A percentile compares a stretch with the other conserved stretches of the same genome.
Conservation (phyloP, 768 basidiomycete species). For the Jaapia argillacea region DNA sequence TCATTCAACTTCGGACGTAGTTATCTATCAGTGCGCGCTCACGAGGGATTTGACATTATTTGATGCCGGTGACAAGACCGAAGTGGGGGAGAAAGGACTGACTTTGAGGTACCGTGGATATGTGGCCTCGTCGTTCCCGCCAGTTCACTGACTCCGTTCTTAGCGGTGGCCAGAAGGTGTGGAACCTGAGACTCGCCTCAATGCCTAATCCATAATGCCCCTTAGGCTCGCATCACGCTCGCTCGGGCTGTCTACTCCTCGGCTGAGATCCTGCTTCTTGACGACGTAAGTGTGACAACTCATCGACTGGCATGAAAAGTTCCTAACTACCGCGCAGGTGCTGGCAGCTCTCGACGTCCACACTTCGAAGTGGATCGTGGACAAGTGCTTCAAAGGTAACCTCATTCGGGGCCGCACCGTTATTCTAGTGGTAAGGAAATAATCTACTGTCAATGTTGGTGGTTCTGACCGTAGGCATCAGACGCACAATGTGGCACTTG, state of each 20-base stretch:
- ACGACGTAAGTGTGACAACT: conserved; percentile 39
- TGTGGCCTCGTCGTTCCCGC: background rate
- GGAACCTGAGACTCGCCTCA: conserved; percentile 6
- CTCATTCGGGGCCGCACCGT: conserved; percentile 40
- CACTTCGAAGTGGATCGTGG: conserved; percentile 40
- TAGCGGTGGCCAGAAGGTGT: conserved; percentile 50
- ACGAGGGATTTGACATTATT: conserved; percentile 7
- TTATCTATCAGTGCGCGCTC: conserved; percentile 17
- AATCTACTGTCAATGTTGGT: conserved; percentile 1
- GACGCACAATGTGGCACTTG: background rate
- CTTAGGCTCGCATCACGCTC: conserved; percentile 41
- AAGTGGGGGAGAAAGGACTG: conserved; percentile 26
- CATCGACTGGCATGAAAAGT: background rate
- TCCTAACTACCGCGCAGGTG: conserved; percentile 12
- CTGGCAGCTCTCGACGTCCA: conserved; percentile 44
- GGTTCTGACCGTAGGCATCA: background rate
- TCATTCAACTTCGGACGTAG: conserved; percentile 5
- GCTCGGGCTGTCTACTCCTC: conserved; percentile 50
- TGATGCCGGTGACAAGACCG: conserved; percentile 10
- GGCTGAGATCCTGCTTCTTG: conserved; percentile 57
- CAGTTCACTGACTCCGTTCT: conserved; percentile 10
- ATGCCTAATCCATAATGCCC: conserved; percentile 1
- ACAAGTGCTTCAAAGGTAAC: conserved; percentile 37
- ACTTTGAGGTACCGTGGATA: background rate
- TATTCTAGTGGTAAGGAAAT: conserved; percentile 34